A percentile compares a stretch with the other conserved stretches of the same genome.
Evolutionary conservation across 495 filamentous ascomycete genomes (phyloP).

Genomic region (Hyaloscypha bicolor): DNA sequence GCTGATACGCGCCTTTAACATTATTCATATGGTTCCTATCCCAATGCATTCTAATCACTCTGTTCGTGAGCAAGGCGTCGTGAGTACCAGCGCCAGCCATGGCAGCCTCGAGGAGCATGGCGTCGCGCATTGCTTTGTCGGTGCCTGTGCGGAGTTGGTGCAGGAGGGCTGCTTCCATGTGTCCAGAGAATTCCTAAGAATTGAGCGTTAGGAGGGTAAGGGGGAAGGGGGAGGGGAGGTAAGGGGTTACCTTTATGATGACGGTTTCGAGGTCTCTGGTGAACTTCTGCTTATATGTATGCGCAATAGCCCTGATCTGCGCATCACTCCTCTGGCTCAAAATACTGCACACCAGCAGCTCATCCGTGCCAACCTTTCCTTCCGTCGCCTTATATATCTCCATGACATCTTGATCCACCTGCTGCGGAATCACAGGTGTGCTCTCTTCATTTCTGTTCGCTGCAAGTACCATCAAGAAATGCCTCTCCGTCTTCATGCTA

Average conservation of each 20-base stretch:
- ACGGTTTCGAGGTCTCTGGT: conserved; percentile 66
- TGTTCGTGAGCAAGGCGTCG: conserved; percentile 72
- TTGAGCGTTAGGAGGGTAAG: conserved; percentile 12
- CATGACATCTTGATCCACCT: conserved; percentile 70
- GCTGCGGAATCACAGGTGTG: conserved; percentile 66
- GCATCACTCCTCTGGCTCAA: conserved; percentile 71
- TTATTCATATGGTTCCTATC: conserved; percentile 67
- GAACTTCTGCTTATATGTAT: conserved; percentile 69
- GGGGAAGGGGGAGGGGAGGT: background rate
- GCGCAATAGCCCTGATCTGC: conserved; percentile 78
- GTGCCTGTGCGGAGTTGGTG: conserved; percentile 74
- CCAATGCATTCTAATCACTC: conserved; percentile 82
- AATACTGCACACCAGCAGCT: conserved; percentile 74
- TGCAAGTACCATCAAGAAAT: conserved; percentile 77
- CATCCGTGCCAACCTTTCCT: conserved; percentile 70
- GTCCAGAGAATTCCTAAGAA: conserved; percentile 75
- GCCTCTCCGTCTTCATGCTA: conserved; percentile 77
- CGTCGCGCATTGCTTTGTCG: conserved; percentile 82
- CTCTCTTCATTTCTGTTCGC: conserved; percentile 75
- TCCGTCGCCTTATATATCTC: conserved; percentile 75
- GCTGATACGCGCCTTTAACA: conserved; percentile 72
- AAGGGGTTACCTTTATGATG: conserved; percentile 57
- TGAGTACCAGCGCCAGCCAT: conserved; percentile 90
- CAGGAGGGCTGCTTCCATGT: conserved; percentile 87
- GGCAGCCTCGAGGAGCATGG: conserved; percentile 73